Evolutionary conservation across 2,329 filamentous ascomycete genomes (phyloP).

Genomic region (Fusarium tricinctum): DNA sequence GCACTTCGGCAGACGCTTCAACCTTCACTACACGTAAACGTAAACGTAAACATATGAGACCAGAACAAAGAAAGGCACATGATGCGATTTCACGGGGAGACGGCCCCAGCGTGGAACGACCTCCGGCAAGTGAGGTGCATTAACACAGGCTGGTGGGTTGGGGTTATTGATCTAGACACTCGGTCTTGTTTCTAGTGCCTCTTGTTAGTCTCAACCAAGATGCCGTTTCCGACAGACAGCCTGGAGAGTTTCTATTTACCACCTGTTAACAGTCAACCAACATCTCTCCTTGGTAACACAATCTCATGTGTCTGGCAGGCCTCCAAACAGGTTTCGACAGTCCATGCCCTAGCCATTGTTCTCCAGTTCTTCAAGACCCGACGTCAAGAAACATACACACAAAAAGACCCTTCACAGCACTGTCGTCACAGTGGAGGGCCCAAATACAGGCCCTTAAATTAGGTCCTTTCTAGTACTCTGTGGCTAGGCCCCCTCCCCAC

Average conservation of each 20-base stretch:
- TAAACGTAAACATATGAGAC: not conserved
- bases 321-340: not conserved
- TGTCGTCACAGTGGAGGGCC: slow-evolving; percentile 42
- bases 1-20: no score
- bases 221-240: slow-evolving; percentile 45
- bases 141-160: slow-evolving; percentile 32
- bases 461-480: slow-evolving; percentile 29
- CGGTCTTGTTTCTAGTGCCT: slow-evolving; percentile 31
- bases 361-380: slow-evolving; percentile 6
- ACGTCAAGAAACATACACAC: not conserved
- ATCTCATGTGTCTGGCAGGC: not conserved
- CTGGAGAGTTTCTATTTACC: slow-evolving; percentile 11
- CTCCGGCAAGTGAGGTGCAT: slow-evolving; percentile 12
- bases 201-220: slow-evolving; percentile 30
- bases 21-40: no score
- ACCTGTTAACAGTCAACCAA: slow-evolving; percentile 10
- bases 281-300: not conserved
- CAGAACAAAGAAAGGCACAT: slow-evolving; percentile 18
- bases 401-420: slow-evolving; percentile 32
- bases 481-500: slow-evolving; percentile 32
- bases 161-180: slow-evolving; percentile 35
- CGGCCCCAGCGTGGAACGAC: slow-evolving; percentile 38
- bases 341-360: not conserved
- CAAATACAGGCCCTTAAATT: slow-evolving; percentile 31
- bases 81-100: slow-evolving; percentile 40